Evolutionary conservation across 805 yeast genomes (phyloP).

Genomic region (Wickerhamiella siamensis): DNA sequence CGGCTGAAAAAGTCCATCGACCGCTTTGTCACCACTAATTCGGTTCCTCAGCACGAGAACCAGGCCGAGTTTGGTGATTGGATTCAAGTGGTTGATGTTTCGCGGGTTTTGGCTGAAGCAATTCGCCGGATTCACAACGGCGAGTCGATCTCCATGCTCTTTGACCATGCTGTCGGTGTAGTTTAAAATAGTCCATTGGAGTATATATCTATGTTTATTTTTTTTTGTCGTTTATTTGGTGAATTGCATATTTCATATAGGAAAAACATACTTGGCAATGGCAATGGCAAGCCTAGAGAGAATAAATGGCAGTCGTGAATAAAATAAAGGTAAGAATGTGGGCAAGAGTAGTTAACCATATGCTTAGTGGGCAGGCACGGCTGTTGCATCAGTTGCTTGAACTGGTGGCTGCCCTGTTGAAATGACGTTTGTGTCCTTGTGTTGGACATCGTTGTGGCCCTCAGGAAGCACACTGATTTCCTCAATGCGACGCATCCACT

Average conservation of each 20-base stretch:
- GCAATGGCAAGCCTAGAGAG: too few relatives aligned
- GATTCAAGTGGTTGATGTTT: slow-evolving; percentile 74
- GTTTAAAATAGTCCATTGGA: neutral
- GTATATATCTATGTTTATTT: neutral
- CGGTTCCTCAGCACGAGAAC: slow-evolving; percentile 71
- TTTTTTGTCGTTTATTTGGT: neutral
- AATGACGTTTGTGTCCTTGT: neutral
- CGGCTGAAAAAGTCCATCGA: slow-evolving; percentile 63
- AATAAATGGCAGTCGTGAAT: too few relatives aligned
- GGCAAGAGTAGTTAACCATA: too few relatives aligned
- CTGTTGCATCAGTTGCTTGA: neutral
- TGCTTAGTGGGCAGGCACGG: neutral
- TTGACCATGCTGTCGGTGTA: slow-evolving; percentile 45
- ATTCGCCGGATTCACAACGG: slow-evolving; percentile 95
- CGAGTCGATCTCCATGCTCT: slow-evolving; percentile 84
- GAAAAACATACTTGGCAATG: neutral
- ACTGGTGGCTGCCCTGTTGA: neutral
- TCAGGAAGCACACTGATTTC: slow-evolving; percentile 13
- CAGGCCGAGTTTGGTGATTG: slow-evolving; percentile 38
- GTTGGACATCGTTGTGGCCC: neutral
- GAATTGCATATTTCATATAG: neutral
- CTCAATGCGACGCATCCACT: slow-evolving; percentile 44
- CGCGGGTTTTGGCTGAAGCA: slow-evolving; percentile 83
- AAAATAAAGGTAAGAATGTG: neutral
- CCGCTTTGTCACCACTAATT: slow-evolving; percentile 74